Percentiles rank a stretch among this genome's conserved stretches.
Conservation (phyloP, 2,329 filamentous ascomycete genomes). For the Aspergillus costaricaensis region DNA sequence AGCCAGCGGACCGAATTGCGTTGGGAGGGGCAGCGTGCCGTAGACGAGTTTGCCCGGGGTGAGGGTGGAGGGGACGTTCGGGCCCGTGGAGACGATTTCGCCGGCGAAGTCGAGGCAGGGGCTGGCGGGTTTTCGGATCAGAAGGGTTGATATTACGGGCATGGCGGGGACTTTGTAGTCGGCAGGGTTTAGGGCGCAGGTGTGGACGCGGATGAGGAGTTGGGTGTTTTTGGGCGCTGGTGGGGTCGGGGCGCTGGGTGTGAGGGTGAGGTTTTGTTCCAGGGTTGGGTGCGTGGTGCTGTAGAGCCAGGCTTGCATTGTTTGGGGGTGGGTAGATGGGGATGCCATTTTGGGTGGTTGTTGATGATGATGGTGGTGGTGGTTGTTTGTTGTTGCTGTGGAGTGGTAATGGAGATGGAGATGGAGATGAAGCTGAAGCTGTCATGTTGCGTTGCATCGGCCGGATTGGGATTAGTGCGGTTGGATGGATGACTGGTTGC, state of each 20-base stretch:
- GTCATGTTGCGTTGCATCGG: background rate
- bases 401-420: background rate
- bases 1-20: constrained; percentile 46
- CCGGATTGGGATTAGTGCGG: background rate
- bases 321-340: constrained; percentile 17
- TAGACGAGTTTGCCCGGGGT: constrained; percentile 50
- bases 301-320: constrained; percentile 64
- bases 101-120: constrained; percentile 57
- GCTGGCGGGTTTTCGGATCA: constrained; percentile 47
- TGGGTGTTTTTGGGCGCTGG: constrained; percentile 44
- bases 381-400: background rate
- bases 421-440: background rate
- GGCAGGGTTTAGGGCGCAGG: constrained; percentile 60
- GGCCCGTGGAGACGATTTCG: constrained; percentile 42
- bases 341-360: background rate
- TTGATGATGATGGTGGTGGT: background rate
- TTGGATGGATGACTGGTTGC: background rate
- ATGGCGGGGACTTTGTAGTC: constrained; percentile 66
- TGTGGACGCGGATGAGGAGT: constrained; percentile 58
- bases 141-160: constrained; percentile 41
- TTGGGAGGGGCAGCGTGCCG: constrained; percentile 38
- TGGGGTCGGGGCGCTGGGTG: constrained; percentile 47
- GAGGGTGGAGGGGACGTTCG: constrained; percentile 30
- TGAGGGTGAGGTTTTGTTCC: constrained; percentile 56
- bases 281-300: constrained; percentile 48